Evolutionary conservation across 345 rosid genomes (phyloP), one percentile per base, ranked within the genome.

Genomic region (Combretum micranthum): DNA sequence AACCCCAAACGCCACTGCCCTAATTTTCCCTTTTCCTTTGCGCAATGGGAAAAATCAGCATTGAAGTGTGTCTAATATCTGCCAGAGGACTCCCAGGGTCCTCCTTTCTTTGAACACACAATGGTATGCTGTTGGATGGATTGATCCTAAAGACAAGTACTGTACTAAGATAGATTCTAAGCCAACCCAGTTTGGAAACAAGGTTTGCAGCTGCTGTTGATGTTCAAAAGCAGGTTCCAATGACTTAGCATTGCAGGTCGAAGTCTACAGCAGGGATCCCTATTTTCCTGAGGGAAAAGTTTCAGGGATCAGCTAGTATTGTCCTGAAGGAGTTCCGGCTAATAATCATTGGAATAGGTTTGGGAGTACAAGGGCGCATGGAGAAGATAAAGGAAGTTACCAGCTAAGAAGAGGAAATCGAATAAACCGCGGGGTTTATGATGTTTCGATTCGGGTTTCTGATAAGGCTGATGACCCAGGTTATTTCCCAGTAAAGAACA

Each of bases 81-180:
- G 97, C 89, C 18, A 70, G 94, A 16, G 97, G 95, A 21, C 87
- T 92, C 12, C 70, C 73, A 19, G 79, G 75, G 12, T 69, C 90
- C 7, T 83, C 90, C 2, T 77, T 83, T 1, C 75, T 83, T 51
- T 84, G 93, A 92, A 86, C 75, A 81, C 79, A 43, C 99, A 92
- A n/a, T 88, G 97, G 96, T 86, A 72, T 59, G 95, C 96, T 3
- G 94, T 85, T 43, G 97, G 97, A 1, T 92, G 98, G 97, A 70
- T 87, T 43, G 83, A 88, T 67, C 94, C 95, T 20, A 75, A 77
- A 64, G 72, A 83, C 74, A 92, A 87, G 75, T 92, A 92, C 61
- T 86, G 95, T 68, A 81, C 98, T 59, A 78, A 79, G 69, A 73
- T 92, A 19, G 86, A 84, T 72, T 76, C 79, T 67, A 78, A 76